Base-by-base conservation (phyloP, 2,329 filamentous ascomycete genomes). In the Exophiala sp. region DNA sequence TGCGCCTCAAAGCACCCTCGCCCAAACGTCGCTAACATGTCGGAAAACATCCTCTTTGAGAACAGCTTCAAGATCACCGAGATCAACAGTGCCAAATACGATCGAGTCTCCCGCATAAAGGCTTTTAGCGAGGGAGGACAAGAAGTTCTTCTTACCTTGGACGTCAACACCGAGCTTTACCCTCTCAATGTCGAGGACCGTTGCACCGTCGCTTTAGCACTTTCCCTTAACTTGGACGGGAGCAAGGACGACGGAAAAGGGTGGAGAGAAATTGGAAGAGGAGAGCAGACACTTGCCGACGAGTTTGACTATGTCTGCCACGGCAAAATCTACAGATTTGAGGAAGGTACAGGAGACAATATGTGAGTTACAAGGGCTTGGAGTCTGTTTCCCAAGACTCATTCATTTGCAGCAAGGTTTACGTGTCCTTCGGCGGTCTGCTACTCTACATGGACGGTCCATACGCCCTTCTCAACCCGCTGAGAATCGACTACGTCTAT, bases 161-260 rank as follows among this genome's bases (percentile, higher is more conserved):
- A 99, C 75, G 85, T 97, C 74, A 96, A 97, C 78, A 87, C 84
- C 54, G 92, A 99, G 74, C 83, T 99, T 6, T 96, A 94, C 73
- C 89, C 89, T 2, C 83, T 88, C 65, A 71, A 77, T 36, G 75
- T 84, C 7, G 88, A 87, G 68, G 91, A 96, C 64, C 86, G 80
- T 11, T 72, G 99, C 54, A 86, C 88, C 61, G 78, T 96, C 61
- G 85, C 92, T 9, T 78, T 99, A 51, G 90, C 92, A 12, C 91
- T 87, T 4, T 94, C 90, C 14, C 79, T 99, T 52, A 84, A 88
- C 50, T 82, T 96, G 44, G 94, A 97, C 69, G 94, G 94, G 61
- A 83, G 76, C 61, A 92, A 88, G 71, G 84, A 89, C 67, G 84
- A 90, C 62, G 78, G 72, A 59, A 65, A 76, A 76, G 86, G 88